These are phyloP conservation scores for Breviolum minutum DNA, from an alignment of 73 alveolate species.

Conservation along the genomic window DNA sequence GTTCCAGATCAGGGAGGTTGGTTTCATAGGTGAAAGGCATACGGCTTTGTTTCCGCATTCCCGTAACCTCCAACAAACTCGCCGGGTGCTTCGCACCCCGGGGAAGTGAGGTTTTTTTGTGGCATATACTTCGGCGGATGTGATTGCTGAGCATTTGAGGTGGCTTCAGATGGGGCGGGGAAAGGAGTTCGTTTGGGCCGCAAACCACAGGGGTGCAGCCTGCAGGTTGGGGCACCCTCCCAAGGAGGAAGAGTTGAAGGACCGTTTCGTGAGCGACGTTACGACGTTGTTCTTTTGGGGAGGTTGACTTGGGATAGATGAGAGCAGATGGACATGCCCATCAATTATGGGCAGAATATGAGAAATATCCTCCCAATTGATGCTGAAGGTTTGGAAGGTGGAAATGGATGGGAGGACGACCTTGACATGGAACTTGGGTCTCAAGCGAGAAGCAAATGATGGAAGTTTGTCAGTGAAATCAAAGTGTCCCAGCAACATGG, in stretches of 20 bases:
- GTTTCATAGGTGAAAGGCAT: no score
- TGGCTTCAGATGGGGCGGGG: neutral
- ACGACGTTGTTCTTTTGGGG: neutral
- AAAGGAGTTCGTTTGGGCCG: neutral
- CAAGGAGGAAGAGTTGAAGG: conserved; percentile 90
- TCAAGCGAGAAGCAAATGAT: no score
- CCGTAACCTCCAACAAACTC: neutral
- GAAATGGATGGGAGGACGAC: no score
- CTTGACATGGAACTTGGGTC: no score
- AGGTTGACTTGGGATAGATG: neutral
- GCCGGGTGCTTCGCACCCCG: neutral
- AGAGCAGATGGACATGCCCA: no score
- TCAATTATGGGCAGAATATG: no score
- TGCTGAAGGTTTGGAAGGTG: no score
- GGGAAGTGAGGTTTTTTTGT: conserved; percentile 15
- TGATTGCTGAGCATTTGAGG: conserved; percentile 74
- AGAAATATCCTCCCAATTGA: no score
- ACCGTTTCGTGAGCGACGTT: neutral
- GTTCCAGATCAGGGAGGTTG: no score
- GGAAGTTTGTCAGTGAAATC: no score
- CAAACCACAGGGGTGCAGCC: neutral
- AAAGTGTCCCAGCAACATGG: neutral
- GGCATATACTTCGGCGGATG: conserved; percentile 81
- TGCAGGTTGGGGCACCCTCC: conserved; percentile 91
- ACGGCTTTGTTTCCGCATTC: no score